Base-by-base conservation (phyloP, 768 basidiomycete species). In the Clitopilus hobsonii region DNA sequence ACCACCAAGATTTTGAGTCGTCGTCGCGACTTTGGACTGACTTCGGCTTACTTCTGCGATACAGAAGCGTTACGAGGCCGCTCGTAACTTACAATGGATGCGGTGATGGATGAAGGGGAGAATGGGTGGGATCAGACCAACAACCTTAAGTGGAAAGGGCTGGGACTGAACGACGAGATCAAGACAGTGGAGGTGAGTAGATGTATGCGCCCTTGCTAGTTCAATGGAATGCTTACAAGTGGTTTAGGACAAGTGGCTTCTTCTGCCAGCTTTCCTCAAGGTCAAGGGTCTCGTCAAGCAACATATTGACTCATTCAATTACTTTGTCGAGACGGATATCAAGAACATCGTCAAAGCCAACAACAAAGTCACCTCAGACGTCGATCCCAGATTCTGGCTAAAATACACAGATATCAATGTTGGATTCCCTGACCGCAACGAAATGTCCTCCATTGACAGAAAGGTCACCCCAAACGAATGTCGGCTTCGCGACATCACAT, bases 261-360 rank as follows among this genome's bases (percentile, higher is more conserved):
- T 99, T 8, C 76, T 99, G 2, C 97, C 97, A 1, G 96, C 95
- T 8, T 99, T 98, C 65, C 78, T 99, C 51, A 90, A 95, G 72
- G 92, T 97, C 58, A 99, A 99, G 65, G 97, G 97, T 56, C 86
- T 99, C 13, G 97, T 99, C 58, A 98, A 98, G 74, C 97, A 98
- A 67, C 97, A 99, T 67, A 91, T 98, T 61, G 97, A 98, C 70
- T 97, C 94, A 6, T 98, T 94, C 84, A 98, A 98, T 74, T 95
- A 96, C 71, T 98, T 99, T 66, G 94, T 98, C 66, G 91, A 98
- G 63, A 87, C 90, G 38, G 97, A 98, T 66, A 90, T 99, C 67
- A 95, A 94, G 70, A 96, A 94, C 62, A 97, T 99, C 63, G 86
- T 98, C 56, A 89, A 85, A 60, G 93, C 93, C 5, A 95, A 96